These are phyloP conservation scores for Botrytis squamosa DNA, from an alignment of 2,329 filamentous ascomycete genomes.

Conservation along the genomic window DNA sequence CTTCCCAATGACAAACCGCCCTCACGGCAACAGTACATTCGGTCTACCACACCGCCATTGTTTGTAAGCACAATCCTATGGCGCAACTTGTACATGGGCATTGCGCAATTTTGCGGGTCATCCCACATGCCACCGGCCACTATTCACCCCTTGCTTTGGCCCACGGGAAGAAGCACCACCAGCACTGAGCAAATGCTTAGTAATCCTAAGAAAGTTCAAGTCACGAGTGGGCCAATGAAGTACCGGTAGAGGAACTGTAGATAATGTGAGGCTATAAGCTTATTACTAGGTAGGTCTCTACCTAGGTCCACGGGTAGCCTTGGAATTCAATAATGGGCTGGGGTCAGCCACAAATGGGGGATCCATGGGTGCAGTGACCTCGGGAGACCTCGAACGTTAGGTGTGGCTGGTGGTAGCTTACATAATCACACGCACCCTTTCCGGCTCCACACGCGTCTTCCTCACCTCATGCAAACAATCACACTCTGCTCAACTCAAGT, in stretches of 20 bases:
- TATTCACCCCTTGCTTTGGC: not conserved
- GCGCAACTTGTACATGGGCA: not conserved
- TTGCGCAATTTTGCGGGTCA: not conserved
- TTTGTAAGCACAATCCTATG: not conserved
- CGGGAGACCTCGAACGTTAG: not conserved
- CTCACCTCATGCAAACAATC: not conserved
- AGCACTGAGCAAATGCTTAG: not conserved
- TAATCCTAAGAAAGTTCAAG: not conserved
- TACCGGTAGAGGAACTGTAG: not conserved
- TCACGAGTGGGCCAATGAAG: not conserved
- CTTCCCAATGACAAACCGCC: not conserved
- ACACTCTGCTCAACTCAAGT: not conserved
- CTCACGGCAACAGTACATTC: not conserved
- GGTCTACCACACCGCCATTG: not conserved
- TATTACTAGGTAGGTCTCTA: not conserved
- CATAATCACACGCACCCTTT: not conserved
- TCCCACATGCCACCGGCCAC: slow-evolving; percentile 12
- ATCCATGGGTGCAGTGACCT: too few relatives aligned
- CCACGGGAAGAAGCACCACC: not conserved
- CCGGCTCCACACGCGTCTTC: not conserved
- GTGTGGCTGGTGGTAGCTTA: not conserved
- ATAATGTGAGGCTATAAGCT: not conserved
- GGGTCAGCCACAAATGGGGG: not conserved
- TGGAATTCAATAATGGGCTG: too few relatives aligned
- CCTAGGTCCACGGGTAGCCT: too few relatives aligned